phyloP scores from a whole-genome alignment of 2,329 filamentous ascomycete species.

The Fusarium sp. region DNA sequence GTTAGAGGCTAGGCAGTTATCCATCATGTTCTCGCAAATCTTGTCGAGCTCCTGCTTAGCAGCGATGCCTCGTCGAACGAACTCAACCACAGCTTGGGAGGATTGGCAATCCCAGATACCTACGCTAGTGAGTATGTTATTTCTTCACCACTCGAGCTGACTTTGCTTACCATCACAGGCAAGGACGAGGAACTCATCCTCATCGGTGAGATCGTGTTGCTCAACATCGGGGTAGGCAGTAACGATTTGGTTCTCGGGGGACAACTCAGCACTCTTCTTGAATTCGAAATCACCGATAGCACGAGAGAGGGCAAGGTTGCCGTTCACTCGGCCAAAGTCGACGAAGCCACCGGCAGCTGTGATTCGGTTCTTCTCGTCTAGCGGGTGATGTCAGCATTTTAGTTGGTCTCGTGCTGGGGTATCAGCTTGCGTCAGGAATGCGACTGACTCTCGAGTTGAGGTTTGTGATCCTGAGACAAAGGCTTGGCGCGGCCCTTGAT shows the following conservation, averaged over 20 bases:
- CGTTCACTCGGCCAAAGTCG: slow-evolving; percentile 98
- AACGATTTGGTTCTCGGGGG: slow-evolving; percentile 98
- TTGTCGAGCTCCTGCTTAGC: slow-evolving; percentile 94
- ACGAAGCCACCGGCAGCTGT: slow-evolving; percentile 97
- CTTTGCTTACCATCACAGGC: slow-evolving; percentile 85
- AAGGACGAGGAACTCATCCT: slow-evolving; percentile 96
- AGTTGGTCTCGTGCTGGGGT: slow-evolving; percentile 33
- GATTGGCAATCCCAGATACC: slow-evolving; percentile 99
- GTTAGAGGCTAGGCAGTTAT: slow-evolving; percentile 98
- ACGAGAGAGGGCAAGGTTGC: slow-evolving; percentile 95
- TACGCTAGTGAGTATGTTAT: slow-evolving; percentile 59
- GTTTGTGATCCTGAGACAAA: slow-evolving; percentile 99
- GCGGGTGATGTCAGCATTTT: slow-evolving; percentile 38
- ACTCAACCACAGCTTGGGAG: slow-evolving; percentile 96
- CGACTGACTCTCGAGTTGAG: slow-evolving; percentile 92
- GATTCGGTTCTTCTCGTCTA: slow-evolving; percentile 96
- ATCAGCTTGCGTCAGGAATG: slow-evolving; percentile 17
- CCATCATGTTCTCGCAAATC: slow-evolving; percentile 99
- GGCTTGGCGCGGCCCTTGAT: slow-evolving; percentile 98
- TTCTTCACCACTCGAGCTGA: slow-evolving; percentile 9
- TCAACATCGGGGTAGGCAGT: slow-evolving; percentile 97
- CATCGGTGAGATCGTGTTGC: slow-evolving; percentile 88
- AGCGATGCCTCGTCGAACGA: slow-evolving; percentile 95
- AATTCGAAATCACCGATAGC: slow-evolving; percentile 99
- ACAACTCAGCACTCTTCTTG: slow-evolving; percentile 97